phyloP scores from a whole-genome alignment of 179 eudicot species.

The Pouteria campechiana region DNA sequence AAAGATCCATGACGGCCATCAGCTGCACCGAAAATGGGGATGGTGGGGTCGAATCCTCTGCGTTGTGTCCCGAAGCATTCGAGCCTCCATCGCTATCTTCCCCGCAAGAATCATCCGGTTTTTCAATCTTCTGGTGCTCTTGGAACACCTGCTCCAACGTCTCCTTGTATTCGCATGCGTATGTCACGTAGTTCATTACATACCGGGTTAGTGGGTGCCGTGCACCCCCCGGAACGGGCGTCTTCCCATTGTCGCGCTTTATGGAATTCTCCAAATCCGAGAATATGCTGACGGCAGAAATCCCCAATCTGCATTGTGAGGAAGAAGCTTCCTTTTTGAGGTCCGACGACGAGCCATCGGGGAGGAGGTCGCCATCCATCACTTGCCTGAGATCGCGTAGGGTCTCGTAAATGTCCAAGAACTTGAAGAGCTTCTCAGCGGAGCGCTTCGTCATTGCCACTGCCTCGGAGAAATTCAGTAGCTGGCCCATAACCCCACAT shows the following conservation, averaged over 20 bases:
- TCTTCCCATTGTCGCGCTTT: constrained; percentile 46
- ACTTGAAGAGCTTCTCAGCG: constrained; percentile 66
- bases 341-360: constrained; percentile 19
- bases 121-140: constrained; percentile 29
- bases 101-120: constrained; percentile 20
- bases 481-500: constrained; percentile 9
- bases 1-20: constrained; percentile 43
- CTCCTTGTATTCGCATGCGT: constrained; percentile 54
- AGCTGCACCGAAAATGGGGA: constrained; percentile 51
- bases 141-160: constrained; percentile 54
- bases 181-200: constrained; percentile 66
- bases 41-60: no score
- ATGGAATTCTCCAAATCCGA: constrained; percentile 58
- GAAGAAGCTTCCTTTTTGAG: constrained; percentile 26
- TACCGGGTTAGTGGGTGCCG: constrained; percentile 79
- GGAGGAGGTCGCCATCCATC: constrained; percentile 3
- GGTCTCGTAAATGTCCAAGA: constrained; percentile 55
- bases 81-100: constrained; percentile 9
- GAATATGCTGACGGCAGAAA: constrained; percentile 47
- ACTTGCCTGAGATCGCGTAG: constrained; percentile 14
- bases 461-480: constrained; percentile 54
- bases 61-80: neutral
- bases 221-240: constrained; percentile 73
- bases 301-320: constrained; percentile 40
- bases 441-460: constrained; percentile 52